Conservation (phyloP, 148 eudicot species). For the Vaccinium vitisidaea region DNA sequence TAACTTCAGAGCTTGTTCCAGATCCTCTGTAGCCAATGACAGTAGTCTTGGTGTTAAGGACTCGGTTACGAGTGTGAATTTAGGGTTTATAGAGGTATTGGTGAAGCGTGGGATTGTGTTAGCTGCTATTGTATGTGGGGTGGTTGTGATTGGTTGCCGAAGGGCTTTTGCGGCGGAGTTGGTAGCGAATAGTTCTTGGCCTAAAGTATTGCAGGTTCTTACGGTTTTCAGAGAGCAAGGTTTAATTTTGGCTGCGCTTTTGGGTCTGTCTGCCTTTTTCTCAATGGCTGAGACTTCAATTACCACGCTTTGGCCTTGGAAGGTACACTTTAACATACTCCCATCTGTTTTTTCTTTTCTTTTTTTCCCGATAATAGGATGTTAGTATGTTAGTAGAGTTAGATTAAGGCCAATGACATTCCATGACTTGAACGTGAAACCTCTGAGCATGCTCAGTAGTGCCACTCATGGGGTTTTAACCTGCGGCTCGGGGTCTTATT, state of each 20-base stretch:
- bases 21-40: conserved; percentile 15
- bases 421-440: too few relatives aligned
- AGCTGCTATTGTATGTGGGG: conserved; percentile 53
- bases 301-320: conserved; percentile 99
- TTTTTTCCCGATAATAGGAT: too few relatives aligned
- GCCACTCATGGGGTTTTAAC: too few relatives aligned
- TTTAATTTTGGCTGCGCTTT: conserved; percentile 66
- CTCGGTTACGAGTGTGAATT: conserved; percentile 13
- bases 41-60: not conserved
- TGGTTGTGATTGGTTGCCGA: conserved; percentile 45
- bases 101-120: conserved; percentile 42
- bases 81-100: conserved; percentile 37
- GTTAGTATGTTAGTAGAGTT: too few relatives aligned
- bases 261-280: conserved; percentile 89
- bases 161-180: conserved; percentile 57
- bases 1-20: conserved; percentile 16
- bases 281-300: conserved; percentile 98
- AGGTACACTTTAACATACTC: conserved; percentile 40
- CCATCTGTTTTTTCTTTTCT: not conserved
- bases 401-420: too few relatives aligned
- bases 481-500: not conserved
- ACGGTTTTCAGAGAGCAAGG: conserved; percentile 78
- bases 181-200: conserved; percentile 61
- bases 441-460: too few relatives aligned
- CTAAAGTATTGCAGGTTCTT: conserved; percentile 76